Conservation (phyloP, 23 red algal species). For the Gracilaria vermiculophylla region DNA sequence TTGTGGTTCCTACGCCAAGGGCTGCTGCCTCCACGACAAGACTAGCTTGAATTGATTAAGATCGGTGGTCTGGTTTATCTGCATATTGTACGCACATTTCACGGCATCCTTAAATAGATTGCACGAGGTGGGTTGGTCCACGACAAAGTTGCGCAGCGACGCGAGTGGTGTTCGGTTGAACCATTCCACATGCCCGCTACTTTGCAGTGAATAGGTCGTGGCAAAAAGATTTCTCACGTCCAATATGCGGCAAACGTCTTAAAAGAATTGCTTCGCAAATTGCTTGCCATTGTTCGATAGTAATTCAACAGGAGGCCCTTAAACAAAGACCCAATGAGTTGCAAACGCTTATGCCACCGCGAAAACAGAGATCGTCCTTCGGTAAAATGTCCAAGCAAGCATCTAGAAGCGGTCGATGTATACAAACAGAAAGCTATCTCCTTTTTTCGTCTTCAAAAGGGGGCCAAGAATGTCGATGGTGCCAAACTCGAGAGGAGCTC, state of each 20-base stretch:
- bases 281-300: no score
- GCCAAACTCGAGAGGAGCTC: background rate
- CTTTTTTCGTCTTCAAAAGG: background rate
- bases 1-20: background rate
- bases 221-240: background rate
- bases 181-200: constrained; percentile 21
- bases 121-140: background rate
- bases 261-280: no score
- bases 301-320: no score
- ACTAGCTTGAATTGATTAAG: background rate
- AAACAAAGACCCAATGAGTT: background rate
- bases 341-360: constrained; percentile 1
- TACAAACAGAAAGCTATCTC: constrained; percentile 8
- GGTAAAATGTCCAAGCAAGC: constrained; percentile 4
- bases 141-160: background rate
- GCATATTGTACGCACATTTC: no score
- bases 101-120: no score
- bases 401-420: constrained; percentile 46
- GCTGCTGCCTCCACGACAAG: background rate
- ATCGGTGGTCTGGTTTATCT: no score
- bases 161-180: constrained; percentile 28
- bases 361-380: background rate
- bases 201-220: background rate
- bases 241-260: background rate
- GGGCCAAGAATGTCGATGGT: constrained; percentile 29